A percentile compares a stretch with the other conserved stretches of the same genome.
These are phyloP conservation scores for Blastobotrys muscicola DNA, from an alignment of 805 yeast genomes.

Conservation along the genomic window DNA sequence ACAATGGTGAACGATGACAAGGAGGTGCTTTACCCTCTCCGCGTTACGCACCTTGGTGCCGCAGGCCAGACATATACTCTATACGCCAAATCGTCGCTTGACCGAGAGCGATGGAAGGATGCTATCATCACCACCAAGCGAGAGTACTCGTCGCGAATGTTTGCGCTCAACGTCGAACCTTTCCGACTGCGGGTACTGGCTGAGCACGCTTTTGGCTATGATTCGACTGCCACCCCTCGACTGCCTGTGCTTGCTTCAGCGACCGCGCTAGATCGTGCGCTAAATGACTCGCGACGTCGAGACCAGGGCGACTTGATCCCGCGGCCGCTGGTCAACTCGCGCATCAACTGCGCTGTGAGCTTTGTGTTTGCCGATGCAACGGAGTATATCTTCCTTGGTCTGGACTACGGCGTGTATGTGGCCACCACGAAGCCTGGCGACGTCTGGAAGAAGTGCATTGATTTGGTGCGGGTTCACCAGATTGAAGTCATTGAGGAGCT, in stretches of 20 bases:
- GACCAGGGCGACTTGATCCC: slow-evolving; percentile 10
- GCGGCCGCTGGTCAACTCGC: slow-evolving; percentile 24
- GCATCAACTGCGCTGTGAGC: slow-evolving; percentile 35
- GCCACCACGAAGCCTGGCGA: slow-evolving; percentile 24
- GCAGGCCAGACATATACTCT: slow-evolving; percentile 24
- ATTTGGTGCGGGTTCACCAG: slow-evolving; percentile 43
- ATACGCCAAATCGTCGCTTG: slow-evolving; percentile 28
- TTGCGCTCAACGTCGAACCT: slow-evolving; percentile 38
- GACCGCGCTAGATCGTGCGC: slow-evolving; percentile 28
- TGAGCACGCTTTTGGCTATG: slow-evolving; percentile 56
- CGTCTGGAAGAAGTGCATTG: slow-evolving; percentile 51
- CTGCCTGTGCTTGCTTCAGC: slow-evolving; percentile 27
- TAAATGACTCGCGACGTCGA: slow-evolving; percentile 13
- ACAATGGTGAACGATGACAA: slow-evolving; percentile 18
- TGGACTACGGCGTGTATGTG: slow-evolving; percentile 17
- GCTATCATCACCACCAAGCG: slow-evolving; percentile 40
- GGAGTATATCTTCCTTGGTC: slow-evolving; percentile 25
- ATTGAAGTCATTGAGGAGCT: slow-evolving; percentile 51
- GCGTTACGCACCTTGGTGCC: slow-evolving; percentile 28
- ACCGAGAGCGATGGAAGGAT: slow-evolving; percentile 50
- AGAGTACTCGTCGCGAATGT: slow-evolving; percentile 26
- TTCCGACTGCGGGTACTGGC: slow-evolving; percentile 44
- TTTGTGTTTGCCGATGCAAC: slow-evolving; percentile 38
- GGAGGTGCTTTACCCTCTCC: slow-evolving; percentile 27
- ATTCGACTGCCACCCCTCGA: slow-evolving; percentile 37